Percentiles rank a stretch among this genome's conserved stretches.
These are phyloP conservation scores for Pichia sp. DNA, from an alignment of 1,139 yeast species.

Conservation along the genomic window DNA sequence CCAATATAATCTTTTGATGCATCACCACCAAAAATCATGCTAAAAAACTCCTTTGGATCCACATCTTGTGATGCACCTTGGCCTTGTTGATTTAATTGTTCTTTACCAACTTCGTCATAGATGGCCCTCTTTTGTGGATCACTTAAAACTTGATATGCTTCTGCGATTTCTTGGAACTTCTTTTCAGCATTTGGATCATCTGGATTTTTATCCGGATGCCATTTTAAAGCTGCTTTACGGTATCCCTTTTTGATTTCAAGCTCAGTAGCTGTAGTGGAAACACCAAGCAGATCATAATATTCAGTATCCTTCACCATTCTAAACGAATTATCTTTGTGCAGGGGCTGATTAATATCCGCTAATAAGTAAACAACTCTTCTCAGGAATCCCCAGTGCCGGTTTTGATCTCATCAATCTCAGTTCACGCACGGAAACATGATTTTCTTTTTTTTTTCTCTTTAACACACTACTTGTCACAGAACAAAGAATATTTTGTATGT, in stretches of 20 bases:
- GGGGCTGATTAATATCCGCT: no score
- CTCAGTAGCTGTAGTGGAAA: conserved; percentile 65
- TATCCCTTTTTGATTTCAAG: conserved; percentile 89
- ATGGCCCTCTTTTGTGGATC: conserved; percentile 66
- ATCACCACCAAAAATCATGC: conserved; percentile 89
- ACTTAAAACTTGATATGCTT: conserved; percentile 78
- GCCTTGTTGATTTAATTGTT: conserved; percentile 35
- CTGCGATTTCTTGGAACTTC: conserved; percentile 48
- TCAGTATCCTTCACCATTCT: conserved; percentile 83
- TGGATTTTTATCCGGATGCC: conserved; percentile 96
- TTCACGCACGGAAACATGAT: neutral
- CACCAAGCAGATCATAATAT: conserved; percentile 74
- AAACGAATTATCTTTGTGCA: no score
- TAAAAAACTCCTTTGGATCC: conserved; percentile 82
- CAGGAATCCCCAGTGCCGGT: no score
- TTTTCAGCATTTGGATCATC: conserved; percentile 73
- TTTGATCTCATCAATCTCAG: no score
- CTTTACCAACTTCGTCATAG: conserved; percentile 83
- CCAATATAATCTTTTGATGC: conserved; percentile 83
- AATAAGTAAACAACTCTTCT: no score
- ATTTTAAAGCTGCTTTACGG: conserved; percentile 76
- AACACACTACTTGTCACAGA: no score
- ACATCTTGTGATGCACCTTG: conserved; percentile 59
- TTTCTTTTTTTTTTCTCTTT: neutral
- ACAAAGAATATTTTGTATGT: no score